Evolutionary conservation across 352 stramenopile genomes (phyloP).

Genomic region (Globisporangium parvum): DNA sequence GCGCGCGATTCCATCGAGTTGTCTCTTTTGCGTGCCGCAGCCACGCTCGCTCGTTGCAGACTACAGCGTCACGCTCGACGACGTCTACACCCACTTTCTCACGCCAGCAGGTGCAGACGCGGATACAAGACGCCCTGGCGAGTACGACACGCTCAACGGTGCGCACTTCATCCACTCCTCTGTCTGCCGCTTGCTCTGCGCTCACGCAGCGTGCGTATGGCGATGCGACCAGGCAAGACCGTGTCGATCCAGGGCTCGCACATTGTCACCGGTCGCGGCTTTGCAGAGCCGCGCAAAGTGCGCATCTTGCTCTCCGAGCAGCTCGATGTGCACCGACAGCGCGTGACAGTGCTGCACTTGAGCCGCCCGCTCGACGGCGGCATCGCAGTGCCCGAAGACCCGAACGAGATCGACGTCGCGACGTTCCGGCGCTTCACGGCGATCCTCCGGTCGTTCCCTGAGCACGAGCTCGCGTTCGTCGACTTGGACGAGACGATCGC

Average conservation of each 20-base stretch:
- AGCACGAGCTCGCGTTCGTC: conserved; percentile 70
- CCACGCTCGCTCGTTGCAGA: conserved; percentile 46
- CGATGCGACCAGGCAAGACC: conserved; percentile 40
- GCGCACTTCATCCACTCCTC: neutral
- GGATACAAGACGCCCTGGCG: conserved; percentile 22
- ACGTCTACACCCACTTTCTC: conserved; percentile 58
- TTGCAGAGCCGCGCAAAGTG: conserved; percentile 47
- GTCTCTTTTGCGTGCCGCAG: conserved; percentile 67
- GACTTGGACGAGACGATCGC: conserved; percentile 58
- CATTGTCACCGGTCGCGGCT: conserved; percentile 43
- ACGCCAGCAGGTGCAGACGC: conserved; percentile 15
- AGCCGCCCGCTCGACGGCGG: conserved; percentile 65
- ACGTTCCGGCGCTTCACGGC: conserved; percentile 72
- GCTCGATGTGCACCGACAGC: conserved; percentile 40
- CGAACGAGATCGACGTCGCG: conserved; percentile 63
- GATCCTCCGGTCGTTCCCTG: conserved; percentile 66
- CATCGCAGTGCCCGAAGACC: conserved; percentile 59
- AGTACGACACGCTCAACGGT: conserved; percentile 71
- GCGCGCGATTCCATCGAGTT: conserved; percentile 36
- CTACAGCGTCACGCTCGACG: conserved; percentile 25
- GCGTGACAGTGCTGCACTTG: conserved; percentile 59
- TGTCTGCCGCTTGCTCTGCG: neutral
- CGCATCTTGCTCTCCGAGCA: conserved; percentile 68
- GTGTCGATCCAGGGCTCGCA: conserved; percentile 53
- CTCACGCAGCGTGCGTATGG: neutral